Percentiles rank a stretch among this genome's conserved stretches.
Conservation (phyloP, 116 monocot genomes). For the Papilionanthe hybrid region DNA sequence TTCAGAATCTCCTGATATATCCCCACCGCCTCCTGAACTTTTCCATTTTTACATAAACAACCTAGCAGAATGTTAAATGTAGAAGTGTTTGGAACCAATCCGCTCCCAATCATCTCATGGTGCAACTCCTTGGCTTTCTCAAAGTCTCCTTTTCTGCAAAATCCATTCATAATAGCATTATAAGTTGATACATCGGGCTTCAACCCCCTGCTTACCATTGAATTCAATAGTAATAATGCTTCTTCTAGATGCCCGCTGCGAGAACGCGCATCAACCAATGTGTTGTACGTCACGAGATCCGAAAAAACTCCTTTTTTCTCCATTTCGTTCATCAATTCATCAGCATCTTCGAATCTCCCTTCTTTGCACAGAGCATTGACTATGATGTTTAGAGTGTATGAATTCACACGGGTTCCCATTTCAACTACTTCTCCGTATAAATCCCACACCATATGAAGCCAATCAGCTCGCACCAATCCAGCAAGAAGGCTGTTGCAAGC, state of each 20-base stretch:
- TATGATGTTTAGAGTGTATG: conserved; percentile 82
- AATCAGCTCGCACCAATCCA: conserved; percentile 55
- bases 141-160: conserved; percentile 41
- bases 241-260: conserved; percentile 46
- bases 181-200: conserved; percentile 58
- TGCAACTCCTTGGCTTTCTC: conserved; percentile 44
- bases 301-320: conserved; percentile 62
- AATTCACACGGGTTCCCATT: conserved; percentile 39
- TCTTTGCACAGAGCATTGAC: conserved; percentile 71
- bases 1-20: conserved; percentile 51
- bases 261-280: conserved; percentile 64
- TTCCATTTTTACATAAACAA: conserved; percentile 44
- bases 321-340: conserved; percentile 58
- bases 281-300: conserved; percentile 80
- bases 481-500: conserved; percentile 72
- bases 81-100: conserved; percentile 40
- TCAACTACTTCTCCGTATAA: conserved; percentile 45
- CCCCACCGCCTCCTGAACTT: conserved; percentile 34
- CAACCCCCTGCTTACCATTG: conserved; percentile 58
- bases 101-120: conserved; percentile 26
- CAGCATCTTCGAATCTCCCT: conserved; percentile 32
- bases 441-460: conserved; percentile 58
- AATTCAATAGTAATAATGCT: conserved; percentile 38
- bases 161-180: conserved; percentile 74
- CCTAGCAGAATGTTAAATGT: conserved; percentile 75